These are phyloP conservation scores for Coniophora puteana DNA, from an alignment of 1,284 basidiomycete species.

Conservation along the genomic window DNA sequence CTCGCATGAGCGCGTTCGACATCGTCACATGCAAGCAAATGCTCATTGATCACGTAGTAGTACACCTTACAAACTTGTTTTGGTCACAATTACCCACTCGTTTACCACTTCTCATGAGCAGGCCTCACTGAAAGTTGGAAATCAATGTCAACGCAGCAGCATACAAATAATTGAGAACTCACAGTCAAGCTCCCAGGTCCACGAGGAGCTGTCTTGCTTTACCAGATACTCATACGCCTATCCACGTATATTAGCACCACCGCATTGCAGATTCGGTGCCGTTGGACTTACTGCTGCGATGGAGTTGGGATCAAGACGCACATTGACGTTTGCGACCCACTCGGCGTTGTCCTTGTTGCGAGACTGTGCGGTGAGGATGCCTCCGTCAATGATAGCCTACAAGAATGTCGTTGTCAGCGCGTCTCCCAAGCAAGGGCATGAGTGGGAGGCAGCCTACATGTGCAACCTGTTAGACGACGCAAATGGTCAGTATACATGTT, in stretches of 20 bases:
- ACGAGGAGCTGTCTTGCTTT: constrained; percentile 57
- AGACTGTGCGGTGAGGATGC: no score
- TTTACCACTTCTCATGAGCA: constrained; percentile 40
- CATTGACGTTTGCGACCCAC: constrained; percentile 44
- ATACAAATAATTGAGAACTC: constrained; percentile 20
- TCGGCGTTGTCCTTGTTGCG: constrained; percentile 35
- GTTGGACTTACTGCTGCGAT: constrained; percentile 48
- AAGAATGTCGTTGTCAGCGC: no score
- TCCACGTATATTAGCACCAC: constrained; percentile 17
- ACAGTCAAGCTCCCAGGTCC: constrained; percentile 73
- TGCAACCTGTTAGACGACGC: constrained; percentile 39
- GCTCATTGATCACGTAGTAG: no score
- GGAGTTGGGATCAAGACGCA: constrained; percentile 53
- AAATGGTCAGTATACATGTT: no score
- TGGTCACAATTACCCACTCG: no score
- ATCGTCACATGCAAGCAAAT: no score
- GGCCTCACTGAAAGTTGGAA: constrained; percentile 32
- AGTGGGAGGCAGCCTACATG: constrained; percentile 42
- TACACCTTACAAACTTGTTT: no score
- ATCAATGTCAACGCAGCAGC: constrained; percentile 1
- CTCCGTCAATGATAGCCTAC: constrained; percentile 61
- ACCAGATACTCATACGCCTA: constrained; percentile 53
- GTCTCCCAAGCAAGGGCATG: background rate
- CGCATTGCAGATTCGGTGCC: no score
- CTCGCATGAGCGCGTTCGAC: no score